These are phyloP conservation scores for Penstemon davidsonii DNA, from an alignment of 257 asterid genomes.

Conservation along the genomic window DNA sequence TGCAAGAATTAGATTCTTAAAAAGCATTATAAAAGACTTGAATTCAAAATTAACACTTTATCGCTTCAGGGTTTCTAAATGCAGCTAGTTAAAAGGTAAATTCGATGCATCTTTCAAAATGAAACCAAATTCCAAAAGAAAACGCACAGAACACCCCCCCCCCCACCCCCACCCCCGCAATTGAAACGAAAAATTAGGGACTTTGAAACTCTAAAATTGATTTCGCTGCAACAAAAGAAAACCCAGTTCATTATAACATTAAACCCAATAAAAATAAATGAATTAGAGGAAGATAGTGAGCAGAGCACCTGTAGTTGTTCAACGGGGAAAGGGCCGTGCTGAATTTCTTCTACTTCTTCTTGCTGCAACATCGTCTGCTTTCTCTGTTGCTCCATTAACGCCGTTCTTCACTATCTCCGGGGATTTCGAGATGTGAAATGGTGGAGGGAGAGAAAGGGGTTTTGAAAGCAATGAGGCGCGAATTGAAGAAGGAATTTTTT, in stretches of 20 bases:
- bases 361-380: slow-evolving; percentile 48
- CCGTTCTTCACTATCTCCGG: neutral
- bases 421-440: no score
- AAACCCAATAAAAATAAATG: neutral
- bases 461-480: no score
- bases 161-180: neutral
- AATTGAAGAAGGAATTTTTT: no score
- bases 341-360: slow-evolving; percentile 68
- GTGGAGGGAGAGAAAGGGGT: no score
- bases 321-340: slow-evolving; percentile 77
- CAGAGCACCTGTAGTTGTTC: slow-evolving; percentile 78
- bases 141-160: neutral
- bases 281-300: neutral
- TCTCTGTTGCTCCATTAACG: slow-evolving; percentile 75
- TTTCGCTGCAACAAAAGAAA: slow-evolving; percentile 7
- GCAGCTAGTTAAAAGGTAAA: neutral
- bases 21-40: neutral
- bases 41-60: neutral
- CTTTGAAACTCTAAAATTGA: neutral
- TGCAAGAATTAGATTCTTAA: neutral
- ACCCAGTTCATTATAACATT: slow-evolving; percentile 27
- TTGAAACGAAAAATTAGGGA: neutral
- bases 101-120: no score
- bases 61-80: neutral
- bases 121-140: no score